Conservation (phyloP, 805 yeast species). For the Candida chilensis region DNA sequence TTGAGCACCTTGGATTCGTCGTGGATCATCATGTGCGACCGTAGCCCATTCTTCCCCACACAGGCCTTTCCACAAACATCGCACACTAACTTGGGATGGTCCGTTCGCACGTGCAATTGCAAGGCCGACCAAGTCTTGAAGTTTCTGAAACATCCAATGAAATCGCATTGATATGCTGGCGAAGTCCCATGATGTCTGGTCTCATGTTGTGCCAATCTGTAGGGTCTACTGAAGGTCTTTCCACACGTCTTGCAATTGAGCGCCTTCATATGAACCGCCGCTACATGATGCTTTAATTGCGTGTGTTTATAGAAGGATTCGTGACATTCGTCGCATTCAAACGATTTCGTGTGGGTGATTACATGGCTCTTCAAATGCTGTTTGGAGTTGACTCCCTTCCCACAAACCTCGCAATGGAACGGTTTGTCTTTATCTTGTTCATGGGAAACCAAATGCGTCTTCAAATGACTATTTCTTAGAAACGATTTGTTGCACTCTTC, state of each 20-base stretch:
- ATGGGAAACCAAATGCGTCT: conserved; percentile 70
- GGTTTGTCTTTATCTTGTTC: conserved; percentile 47
- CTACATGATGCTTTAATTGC: conserved; percentile 63
- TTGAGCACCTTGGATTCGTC: conserved; percentile 40
- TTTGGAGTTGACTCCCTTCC: conserved; percentile 69
- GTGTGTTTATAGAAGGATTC: conserved; percentile 70
- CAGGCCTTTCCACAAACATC: conserved; percentile 58
- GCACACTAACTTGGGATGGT: conserved; percentile 66
- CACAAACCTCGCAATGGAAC: conserved; percentile 62
- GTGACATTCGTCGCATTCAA: conserved; percentile 56
- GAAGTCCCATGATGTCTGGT: conserved; percentile 48
- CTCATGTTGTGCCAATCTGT: conserved; percentile 57
- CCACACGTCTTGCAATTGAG: conserved; percentile 57
- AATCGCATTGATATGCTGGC: conserved; percentile 51
- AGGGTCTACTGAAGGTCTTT: conserved; percentile 54
- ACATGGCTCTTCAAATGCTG: conserved; percentile 85
- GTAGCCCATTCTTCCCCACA: conserved; percentile 62
- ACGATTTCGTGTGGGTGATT: conserved; percentile 64
- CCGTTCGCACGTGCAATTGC: conserved; percentile 60
- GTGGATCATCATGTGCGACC: conserved; percentile 69
- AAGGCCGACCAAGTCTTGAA: conserved; percentile 70
- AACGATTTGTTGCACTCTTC: conserved; percentile 56
- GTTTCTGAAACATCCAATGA: conserved; percentile 46
- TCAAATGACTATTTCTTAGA: conserved; percentile 68
- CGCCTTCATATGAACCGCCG: conserved; percentile 47